Evolutionary conservation across 371 early-diverging fungal species (phyloP).

Genomic region (Mucor velutinosus): DNA sequence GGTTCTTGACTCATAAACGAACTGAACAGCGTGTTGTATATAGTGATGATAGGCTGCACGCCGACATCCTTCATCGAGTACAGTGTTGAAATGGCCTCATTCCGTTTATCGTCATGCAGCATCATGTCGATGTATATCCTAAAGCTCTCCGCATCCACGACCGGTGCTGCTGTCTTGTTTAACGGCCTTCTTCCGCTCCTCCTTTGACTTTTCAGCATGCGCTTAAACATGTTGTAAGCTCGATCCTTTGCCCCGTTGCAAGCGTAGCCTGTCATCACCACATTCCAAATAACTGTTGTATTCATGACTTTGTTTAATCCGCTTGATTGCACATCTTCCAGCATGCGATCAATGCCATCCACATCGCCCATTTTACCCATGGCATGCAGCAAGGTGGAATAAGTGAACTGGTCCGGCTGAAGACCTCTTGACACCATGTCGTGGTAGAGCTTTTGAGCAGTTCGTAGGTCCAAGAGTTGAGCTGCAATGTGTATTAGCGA

Average conservation of each 20-base stretch:
- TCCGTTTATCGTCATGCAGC: conserved; percentile 19
- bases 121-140: conserved; percentile 37
- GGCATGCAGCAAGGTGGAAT: conserved; percentile 37
- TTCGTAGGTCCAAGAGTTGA: conserved; percentile 37
- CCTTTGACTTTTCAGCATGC: conserved; percentile 6
- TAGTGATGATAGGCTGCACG: conserved; percentile 30
- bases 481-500: conserved; percentile 48
- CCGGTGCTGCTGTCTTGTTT: conserved; percentile 18
- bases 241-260: conserved; percentile 25
- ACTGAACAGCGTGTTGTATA: conserved; percentile 42
- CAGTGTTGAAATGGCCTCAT: conserved; percentile 24
- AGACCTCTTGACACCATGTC: conserved; percentile 44
- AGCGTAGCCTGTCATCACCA: conserved; percentile 38
- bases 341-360: conserved; percentile 38
- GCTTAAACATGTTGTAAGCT: conserved; percentile 35
- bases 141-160: conserved; percentile 39
- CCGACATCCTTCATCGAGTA: conserved; percentile 21
- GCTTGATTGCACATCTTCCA: conserved; percentile 20
- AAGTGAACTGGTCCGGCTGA: conserved; percentile 41
- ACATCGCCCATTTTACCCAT: conserved; percentile 43
- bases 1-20: conserved; percentile 24
- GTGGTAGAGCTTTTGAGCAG: conserved; percentile 51
- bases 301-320: conserved; percentile 1
- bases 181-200: not conserved
- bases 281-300: conserved; percentile 42